Evolutionary conservation across 176 grass and related monocot genomes (phyloP), one percentile per base, ranked within the genome.

Genomic region (Chloris gayana): DNA sequence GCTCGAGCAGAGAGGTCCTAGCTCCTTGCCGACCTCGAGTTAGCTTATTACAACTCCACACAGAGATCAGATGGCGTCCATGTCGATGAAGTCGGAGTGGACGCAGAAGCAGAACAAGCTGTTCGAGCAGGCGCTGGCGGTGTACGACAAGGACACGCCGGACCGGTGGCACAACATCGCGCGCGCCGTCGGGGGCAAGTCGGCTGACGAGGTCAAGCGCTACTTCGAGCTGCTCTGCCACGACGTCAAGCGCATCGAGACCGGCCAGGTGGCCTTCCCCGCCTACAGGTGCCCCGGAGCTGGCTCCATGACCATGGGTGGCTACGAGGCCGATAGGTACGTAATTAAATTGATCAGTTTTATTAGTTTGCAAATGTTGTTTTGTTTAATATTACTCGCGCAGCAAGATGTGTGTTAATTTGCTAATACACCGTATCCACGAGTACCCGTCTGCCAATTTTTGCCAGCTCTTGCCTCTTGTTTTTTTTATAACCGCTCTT

Each of bases 111-210:
- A 95, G 77, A 90, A 95, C 89, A 88, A 90, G 78, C 82, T 77
- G 46, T 95, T 95, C 76, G 93, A 95, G 87, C 65, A 88, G 37
- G 93, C 89, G 64, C 74, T 95, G 71, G 87, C 84, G 21, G 78
- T 76, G 84, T 92, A 90, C 84, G 87, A 87, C 44, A 75, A 37
- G 78, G 93, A 87, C 59, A 80, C 87, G 39, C 89, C 89, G 27
- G 87, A 92, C 70, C 89, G 74, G 74, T 95, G 93, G 93, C 80
- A 82, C 47, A 88, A 93, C 83, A 83, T 97, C 71, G 90, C 93
- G 5, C 70, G 86, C 42, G 85, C 82, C 50, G 90, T 97, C 0
- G 93, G 85, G 51, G 83, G 83, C 4, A 92, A 90, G 72, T 82
- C 93, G 9, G 88, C 69, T 21, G 90, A 91, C 14, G 87, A 97